Evolutionary conservation across 306 rosid species (phyloP).

Genomic region (Neltuma alba): DNA sequence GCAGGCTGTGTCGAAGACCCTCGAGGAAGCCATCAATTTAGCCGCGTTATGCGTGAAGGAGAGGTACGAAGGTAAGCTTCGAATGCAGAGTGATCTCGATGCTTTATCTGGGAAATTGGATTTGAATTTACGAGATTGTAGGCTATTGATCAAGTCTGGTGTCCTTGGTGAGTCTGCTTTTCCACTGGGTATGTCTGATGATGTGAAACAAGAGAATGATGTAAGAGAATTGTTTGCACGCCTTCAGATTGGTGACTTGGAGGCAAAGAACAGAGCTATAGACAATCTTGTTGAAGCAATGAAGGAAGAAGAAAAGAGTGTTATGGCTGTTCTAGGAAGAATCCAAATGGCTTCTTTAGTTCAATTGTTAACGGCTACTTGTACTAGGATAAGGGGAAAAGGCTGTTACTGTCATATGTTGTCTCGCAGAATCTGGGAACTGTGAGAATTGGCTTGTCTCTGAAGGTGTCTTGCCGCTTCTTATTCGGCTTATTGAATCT

Average conservation of each 20-base stretch:
- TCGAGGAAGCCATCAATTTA: conserved; percentile 53
- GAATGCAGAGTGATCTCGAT: conserved; percentile 91
- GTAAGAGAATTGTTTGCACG: conserved; percentile 78
- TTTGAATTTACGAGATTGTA: conserved; percentile 81
- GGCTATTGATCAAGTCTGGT: conserved; percentile 88
- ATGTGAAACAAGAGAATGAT: conserved; percentile 37
- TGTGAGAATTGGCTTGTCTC: conserved; percentile 78
- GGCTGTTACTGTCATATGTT: conserved; percentile 72
- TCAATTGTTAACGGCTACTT: conserved; percentile 80
- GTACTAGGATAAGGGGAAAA: conserved; percentile 75
- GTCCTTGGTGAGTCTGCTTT: conserved; percentile 85
- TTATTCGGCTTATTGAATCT: conserved; percentile 80
- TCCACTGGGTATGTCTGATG: conserved; percentile 46
- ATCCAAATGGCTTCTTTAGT: conserved; percentile 79
- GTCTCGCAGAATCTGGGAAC: conserved; percentile 69
- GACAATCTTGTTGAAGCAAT: conserved; percentile 68
- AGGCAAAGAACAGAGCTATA: conserved; percentile 79
- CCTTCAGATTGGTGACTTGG: conserved; percentile 89
- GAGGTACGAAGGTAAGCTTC: conserved; percentile 84
- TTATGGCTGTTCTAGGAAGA: conserved; percentile 62
- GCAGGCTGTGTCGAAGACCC: conserved; percentile 68
- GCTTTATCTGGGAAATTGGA: conserved; percentile 75
- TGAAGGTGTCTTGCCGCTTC: conserved; percentile 83
- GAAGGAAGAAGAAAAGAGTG: conserved; percentile 83
- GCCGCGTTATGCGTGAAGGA: conserved; percentile 70